Base-by-base conservation (phyloP, 2,329 filamentous ascomycete species). In the Diaporthe sp. region DNA sequence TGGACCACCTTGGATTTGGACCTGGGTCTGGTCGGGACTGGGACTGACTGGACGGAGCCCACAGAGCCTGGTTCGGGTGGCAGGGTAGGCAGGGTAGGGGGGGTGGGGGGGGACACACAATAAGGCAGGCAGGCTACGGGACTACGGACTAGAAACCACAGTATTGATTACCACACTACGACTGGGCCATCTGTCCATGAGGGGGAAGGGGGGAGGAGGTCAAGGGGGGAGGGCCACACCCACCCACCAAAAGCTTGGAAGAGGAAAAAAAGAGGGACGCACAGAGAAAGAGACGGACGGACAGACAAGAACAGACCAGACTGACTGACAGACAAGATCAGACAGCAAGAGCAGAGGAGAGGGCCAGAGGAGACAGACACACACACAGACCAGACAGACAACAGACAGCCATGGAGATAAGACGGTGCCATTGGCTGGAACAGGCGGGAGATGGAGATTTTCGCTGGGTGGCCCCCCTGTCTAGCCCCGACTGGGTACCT, bases 371-470 rank as follows among this genome's bases (percentile, higher is more conserved):
- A n/a, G n/a, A n/a, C n/a, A n/a, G n/a, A 9, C 19, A 47, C 19
- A 9, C 44, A 12, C 22, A 50, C 8, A 50, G 22, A 37, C 37
- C 19, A 44, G 53, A 42, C 9, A 35, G 51, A 30, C 17, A n/a
- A 53, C 44, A 58, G 30, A 53, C 44, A 61, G n/a, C 32, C 12
- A 51, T 19, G 69, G 19, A 59, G 70, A 61, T 59, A 71, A 42
- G 69, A 39, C 13, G n/a, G 27, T 47, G 25, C 59, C 37, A 65
- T 72, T 59, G 73, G 73, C 51, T 72, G 69, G 51, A 61, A 53
- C 56, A 30, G 70, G 17, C 59, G 51, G 69, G 59, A 51, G 32
- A 66, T 74, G 69, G 59, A 47, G 73, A 59, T 59, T 74, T 74
- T 65, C 69, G 59, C 47, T 71, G 44, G 39, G 59, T 35, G 42